A percentile compares a stretch with the other conserved stretches of the same genome.
phyloP scores from a whole-genome alignment of 805 yeast species.

The Metahyphopichia silvanorum region DNA sequence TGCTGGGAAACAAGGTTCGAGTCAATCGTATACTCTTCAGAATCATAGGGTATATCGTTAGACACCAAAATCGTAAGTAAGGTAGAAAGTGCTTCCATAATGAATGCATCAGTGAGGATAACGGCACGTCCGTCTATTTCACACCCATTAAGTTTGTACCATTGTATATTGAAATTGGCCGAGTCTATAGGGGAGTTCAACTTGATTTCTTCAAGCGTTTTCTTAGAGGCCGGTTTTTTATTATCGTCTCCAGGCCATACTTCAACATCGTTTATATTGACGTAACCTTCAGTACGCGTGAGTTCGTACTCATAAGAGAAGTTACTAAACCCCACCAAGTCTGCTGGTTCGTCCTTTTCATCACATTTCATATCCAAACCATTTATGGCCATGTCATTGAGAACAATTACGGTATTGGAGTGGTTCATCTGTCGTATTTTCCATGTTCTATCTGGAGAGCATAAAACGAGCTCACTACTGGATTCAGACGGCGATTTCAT shows the following conservation, averaged over 20 bases:
- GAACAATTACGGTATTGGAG: constrained; percentile 73
- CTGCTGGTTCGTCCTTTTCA: constrained; percentile 2
- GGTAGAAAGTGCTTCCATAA: constrained; percentile 23
- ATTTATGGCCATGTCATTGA: constrained; percentile 22
- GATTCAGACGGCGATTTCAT: constrained; percentile 30
- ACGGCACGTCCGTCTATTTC: constrained; percentile 44
- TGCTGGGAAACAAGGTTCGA: constrained; percentile 11
- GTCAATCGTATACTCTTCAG: constrained; percentile 8
- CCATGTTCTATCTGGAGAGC: constrained; percentile 60
- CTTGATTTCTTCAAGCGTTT: constrained; percentile 30
- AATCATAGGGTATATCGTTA: constrained; percentile 16
- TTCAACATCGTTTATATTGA: constrained; percentile 28
- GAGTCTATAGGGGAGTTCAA: constrained; percentile 52
- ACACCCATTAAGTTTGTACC: constrained; percentile 57
- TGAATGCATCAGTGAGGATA: constrained; percentile 19
- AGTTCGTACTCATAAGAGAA: constrained; percentile 35
- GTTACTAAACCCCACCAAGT: constrained; percentile 24
- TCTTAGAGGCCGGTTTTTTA: constrained; percentile 2
- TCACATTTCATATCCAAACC: constrained; percentile 2
- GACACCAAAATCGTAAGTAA: constrained; percentile 26
- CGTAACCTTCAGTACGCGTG: constrained; percentile 19
- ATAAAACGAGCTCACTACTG: constrained; percentile 51
- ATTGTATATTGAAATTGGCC: constrained; percentile 47
- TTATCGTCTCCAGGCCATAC: constrained; percentile 13
- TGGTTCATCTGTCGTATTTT: constrained; percentile 76